These are phyloP conservation scores for Tricholoma bakamatsutake DNA, from an alignment of 768 basidiomycete species.

Conservation along the genomic window DNA sequence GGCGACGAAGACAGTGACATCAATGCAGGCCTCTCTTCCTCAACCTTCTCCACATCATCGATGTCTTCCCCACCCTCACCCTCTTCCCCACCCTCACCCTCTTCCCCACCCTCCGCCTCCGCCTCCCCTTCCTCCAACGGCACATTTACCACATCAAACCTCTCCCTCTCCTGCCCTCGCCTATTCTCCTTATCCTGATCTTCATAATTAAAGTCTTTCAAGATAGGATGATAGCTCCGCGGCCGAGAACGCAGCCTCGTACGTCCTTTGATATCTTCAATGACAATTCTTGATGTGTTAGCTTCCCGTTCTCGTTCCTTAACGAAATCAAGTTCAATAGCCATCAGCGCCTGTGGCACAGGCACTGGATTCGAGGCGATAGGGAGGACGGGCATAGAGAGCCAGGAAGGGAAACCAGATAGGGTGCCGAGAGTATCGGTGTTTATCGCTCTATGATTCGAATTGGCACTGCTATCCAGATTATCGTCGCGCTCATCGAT, in stretches of 20 bases:
- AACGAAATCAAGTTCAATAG: constrained; percentile 44
- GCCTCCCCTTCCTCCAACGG: constrained; percentile 12
- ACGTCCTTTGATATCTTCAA: constrained; percentile 18
- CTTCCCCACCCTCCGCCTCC: neutral
- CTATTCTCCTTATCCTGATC: constrained; percentile 7
- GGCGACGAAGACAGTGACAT: constrained; percentile 23
- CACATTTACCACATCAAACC: constrained; percentile 10
- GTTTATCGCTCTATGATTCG: constrained; percentile 2
- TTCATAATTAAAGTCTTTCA: constrained; percentile 53
- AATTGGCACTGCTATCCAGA: constrained; percentile 5
- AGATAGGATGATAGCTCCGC: constrained; percentile 59
- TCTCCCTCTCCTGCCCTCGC: neutral
- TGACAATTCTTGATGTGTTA: constrained; percentile 9
- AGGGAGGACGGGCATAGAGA: constrained; percentile 53
- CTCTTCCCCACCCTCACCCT: constrained; percentile 4
- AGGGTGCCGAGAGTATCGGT: constrained; percentile 43
- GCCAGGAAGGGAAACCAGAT: constrained; percentile 45
- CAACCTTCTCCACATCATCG: constrained; percentile 1
- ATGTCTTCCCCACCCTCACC: constrained; percentile 1
- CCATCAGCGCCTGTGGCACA: constrained; percentile 38
- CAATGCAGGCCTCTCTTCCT: constrained; percentile 2
- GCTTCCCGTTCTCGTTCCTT: constrained; percentile 13
- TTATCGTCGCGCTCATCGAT: constrained; percentile 26
- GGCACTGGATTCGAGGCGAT: constrained; percentile 23
- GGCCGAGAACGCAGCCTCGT: constrained; percentile 40